A percentile compares a stretch with the other conserved stretches of the same genome.
phyloP scores from a whole-genome alignment of 768 basidiomycete species.

The Psilocybe azurescens region DNA sequence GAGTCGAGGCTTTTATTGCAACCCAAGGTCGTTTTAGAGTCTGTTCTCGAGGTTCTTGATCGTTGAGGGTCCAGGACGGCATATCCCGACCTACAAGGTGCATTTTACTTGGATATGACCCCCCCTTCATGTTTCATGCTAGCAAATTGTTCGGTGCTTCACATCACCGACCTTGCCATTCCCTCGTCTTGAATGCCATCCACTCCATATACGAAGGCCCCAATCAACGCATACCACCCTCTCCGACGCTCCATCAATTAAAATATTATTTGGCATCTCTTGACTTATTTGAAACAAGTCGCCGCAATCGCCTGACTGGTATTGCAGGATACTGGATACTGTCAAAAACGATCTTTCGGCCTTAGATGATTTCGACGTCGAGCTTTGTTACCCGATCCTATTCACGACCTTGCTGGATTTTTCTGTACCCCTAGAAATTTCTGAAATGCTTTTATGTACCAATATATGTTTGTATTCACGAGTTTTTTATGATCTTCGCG shows the following conservation, averaged over 20 bases:
- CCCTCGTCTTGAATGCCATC: not conserved
- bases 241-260: not conserved
- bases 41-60: constrained; percentile 55
- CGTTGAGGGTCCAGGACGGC: constrained; percentile 9
- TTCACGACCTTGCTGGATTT: not conserved
- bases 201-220: not conserved
- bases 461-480: not conserved
- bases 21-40: constrained; percentile 81
- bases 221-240: not conserved
- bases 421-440: not conserved
- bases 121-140: not conserved
- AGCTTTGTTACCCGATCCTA: not conserved
- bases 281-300: no score
- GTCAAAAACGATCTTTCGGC: no score
- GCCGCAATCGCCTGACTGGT: no score
- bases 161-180: not conserved
- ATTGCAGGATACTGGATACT: no score
- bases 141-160: not conserved
- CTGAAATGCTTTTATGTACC: not conserved
- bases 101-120: not conserved
- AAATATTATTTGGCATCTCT: not conserved
- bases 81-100: not conserved
- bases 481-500: not conserved
- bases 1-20: constrained; percentile 66
- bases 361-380: not conserved